These are phyloP conservation scores for Colletotrichum tanaceti DNA, from an alignment of 2,329 filamentous ascomycete species.

Conservation along the genomic window DNA sequence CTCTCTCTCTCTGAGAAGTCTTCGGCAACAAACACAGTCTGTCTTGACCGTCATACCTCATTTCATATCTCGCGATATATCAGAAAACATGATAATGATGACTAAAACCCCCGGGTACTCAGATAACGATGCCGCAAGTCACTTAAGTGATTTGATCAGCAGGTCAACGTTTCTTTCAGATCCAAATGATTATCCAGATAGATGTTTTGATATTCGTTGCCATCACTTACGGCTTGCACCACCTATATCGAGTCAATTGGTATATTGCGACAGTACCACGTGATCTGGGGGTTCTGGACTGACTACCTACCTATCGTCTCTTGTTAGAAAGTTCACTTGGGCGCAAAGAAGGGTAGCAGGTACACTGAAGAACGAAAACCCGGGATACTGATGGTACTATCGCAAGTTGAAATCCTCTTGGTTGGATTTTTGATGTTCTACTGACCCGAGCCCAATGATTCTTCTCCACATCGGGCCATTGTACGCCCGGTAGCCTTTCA, in stretches of 20 bases:
- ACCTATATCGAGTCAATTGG: background rate
- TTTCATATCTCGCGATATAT: background rate
- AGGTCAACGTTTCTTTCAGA: background rate
- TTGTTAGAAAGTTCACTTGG: background rate
- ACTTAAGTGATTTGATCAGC: too few species aligned
- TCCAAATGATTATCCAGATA: background rate
- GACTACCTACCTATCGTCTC: background rate
- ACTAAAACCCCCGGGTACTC: too few species aligned
- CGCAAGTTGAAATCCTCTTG: too few species aligned
- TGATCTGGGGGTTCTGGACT: background rate
- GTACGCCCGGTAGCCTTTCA: too few species aligned
- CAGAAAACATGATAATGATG: background rate
- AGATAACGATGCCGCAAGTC: background rate
- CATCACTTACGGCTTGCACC: background rate
- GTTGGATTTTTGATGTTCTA: background rate
- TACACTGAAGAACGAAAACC: background rate
- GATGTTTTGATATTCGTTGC: background rate
- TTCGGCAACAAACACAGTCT: background rate
- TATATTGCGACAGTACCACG: background rate
- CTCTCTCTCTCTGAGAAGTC: background rate
- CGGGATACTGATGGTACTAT: too few species aligned
- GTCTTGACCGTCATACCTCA: background rate
- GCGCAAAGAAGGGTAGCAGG: background rate
- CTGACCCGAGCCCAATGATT: background rate
- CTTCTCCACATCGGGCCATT: background rate